A percentile compares a stretch with the other conserved stretches of the same genome.
Conservation (phyloP, 2,329 filamentous ascomycete genomes). For the Samsoniella hepiali region DNA sequence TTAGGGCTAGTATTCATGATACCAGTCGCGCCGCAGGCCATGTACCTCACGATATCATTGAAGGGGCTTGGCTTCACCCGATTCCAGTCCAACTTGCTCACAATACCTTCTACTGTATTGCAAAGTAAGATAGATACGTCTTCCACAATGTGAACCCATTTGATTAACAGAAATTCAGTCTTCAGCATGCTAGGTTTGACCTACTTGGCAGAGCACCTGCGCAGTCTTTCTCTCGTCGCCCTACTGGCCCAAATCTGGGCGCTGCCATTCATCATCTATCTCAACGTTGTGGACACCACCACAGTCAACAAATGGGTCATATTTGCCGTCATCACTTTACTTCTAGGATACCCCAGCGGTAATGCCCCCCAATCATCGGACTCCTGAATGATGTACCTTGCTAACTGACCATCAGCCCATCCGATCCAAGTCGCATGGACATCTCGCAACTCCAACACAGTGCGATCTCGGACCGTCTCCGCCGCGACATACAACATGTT, state of each 20-base stretch:
- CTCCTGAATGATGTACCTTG: neutral
- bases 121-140: conserved; percentile 38
- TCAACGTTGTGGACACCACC: conserved; percentile 33
- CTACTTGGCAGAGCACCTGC: conserved; percentile 43
- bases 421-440: conserved; percentile 56
- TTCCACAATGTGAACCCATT: neutral
- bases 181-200: conserved; percentile 45
- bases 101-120: conserved; percentile 47
- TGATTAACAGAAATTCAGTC: neutral
- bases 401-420: conserved; percentile 33
- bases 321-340: conserved; percentile 33
- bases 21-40: conserved; percentile 42
- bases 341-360: conserved; percentile 35
- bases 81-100: conserved; percentile 54
- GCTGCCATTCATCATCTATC: conserved; percentile 49
- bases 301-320: conserved; percentile 32
- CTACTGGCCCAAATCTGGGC: conserved; percentile 50
- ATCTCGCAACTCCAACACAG: conserved; percentile 56
- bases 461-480: conserved; percentile 56
- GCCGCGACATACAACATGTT: conserved; percentile 55
- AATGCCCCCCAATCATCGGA: conserved; percentile 15
- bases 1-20: conserved; percentile 48
- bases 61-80: conserved; percentile 48
- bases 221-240: conserved; percentile 42
- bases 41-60: conserved; percentile 53